Evolutionary conservation across 225 moss, liverwort and hornwort genomes (phyloP).

Genomic region (Sphagnum tenellum): DNA sequence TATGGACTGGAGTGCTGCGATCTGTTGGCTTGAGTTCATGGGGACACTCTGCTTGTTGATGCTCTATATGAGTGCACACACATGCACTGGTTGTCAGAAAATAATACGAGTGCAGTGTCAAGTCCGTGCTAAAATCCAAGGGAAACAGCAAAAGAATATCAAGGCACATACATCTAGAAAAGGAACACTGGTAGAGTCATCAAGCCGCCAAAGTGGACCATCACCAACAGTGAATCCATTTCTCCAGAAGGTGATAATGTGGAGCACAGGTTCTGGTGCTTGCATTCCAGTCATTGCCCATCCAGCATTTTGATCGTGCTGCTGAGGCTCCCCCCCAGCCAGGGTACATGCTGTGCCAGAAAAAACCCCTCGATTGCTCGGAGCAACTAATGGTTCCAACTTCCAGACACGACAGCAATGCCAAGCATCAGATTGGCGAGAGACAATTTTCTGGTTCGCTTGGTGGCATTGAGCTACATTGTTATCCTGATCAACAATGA

Average conservation of each 20-base stretch:
- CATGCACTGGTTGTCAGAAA: too few relatives aligned
- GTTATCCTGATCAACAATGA: background rate
- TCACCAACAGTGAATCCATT: conserved; percentile 83
- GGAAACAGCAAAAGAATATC: background rate
- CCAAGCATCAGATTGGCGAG: too few relatives aligned
- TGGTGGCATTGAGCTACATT: background rate
- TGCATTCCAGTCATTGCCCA: conserved; percentile 18
- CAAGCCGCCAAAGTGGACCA: conserved; percentile 64
- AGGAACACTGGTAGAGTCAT: conserved; percentile 69
- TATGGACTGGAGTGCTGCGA: conserved; percentile 67
- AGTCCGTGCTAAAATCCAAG: background rate
- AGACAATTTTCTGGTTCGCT: background rate
- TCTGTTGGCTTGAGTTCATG: conserved; percentile 78
- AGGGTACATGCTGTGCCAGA: conserved; percentile 60
- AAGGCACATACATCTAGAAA: conserved; percentile 46
- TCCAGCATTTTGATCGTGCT: conserved; percentile 23
- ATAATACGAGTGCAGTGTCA: background rate
- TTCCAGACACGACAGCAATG: conserved; percentile 23
- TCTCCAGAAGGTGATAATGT: conserved; percentile 88
- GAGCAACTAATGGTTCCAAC: conserved; percentile 33
- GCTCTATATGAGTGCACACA: conserved; percentile 30
- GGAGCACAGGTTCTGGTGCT: conserved; percentile 53
- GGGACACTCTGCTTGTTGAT: conserved; percentile 83
- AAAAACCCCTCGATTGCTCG: conserved; percentile 37
- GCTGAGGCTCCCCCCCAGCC: conserved; percentile 42